These are phyloP conservation scores for Debaryomycetaceae sp. DNA, from an alignment of 1,139 yeast species.

Conservation along the genomic window DNA sequence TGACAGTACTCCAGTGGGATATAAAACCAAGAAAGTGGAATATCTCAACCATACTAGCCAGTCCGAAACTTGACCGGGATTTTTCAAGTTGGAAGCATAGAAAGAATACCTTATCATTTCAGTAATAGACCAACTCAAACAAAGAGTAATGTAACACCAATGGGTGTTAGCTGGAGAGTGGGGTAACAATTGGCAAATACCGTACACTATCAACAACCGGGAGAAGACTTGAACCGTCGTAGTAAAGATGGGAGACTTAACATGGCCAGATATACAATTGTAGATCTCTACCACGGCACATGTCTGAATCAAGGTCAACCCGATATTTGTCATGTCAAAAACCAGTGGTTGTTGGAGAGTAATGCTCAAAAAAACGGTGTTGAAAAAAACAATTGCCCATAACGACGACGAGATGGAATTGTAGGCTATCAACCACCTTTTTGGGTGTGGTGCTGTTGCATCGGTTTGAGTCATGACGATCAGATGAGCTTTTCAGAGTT, in stretches of 20 bases:
- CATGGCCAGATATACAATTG: slow-evolving; percentile 75
- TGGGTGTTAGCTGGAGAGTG: slow-evolving; percentile 57
- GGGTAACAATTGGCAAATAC: slow-evolving; percentile 74
- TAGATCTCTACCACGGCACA: slow-evolving; percentile 77
- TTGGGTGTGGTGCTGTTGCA: slow-evolving; percentile 20
- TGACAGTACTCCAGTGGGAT: slow-evolving; percentile 88
- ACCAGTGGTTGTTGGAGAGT: slow-evolving; percentile 55
- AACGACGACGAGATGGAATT: slow-evolving; percentile 44
- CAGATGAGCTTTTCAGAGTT: too few species aligned
- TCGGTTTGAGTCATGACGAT: too few species aligned
- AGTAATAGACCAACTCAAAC: slow-evolving; percentile 85
- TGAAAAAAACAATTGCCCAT: slow-evolving; percentile 44
- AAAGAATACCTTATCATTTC: slow-evolving; percentile 86
- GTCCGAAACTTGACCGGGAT: slow-evolving; percentile 55
- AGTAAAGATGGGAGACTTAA: slow-evolving; percentile 79
- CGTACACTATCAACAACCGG: slow-evolving; percentile 77
- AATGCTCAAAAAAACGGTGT: slow-evolving; percentile 33
- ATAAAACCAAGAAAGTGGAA: slow-evolving; percentile 74
- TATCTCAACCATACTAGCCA: slow-evolving; percentile 74
- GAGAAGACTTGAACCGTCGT: slow-evolving; percentile 86
- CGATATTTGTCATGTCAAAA: slow-evolving; percentile 55
- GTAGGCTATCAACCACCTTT: slow-evolving; percentile 41
- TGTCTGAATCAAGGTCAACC: slow-evolving; percentile 73
- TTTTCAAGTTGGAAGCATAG: slow-evolving; percentile 66
- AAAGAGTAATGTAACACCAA: slow-evolving; percentile 63